Conservation (phyloP, 371 early-diverging fungal species). For the Apophysomyces trapeziformis region DNA sequence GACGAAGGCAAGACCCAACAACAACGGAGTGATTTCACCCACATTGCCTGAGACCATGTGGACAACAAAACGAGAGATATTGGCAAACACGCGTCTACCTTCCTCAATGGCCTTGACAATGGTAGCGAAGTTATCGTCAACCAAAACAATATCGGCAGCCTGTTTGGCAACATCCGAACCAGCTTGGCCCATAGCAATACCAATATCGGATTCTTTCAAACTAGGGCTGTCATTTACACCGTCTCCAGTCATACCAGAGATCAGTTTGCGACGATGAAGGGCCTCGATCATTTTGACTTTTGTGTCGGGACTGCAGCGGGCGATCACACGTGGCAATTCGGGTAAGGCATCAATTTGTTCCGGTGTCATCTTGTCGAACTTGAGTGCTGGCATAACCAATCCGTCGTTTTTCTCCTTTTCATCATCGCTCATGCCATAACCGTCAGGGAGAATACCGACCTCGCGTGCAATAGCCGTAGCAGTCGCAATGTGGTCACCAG, state of each 20-base stretch:
- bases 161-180: slow-evolving; percentile 94
- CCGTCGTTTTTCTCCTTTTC: slow-evolving; percentile 25
- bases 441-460: slow-evolving; percentile 80
- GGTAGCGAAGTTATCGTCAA: slow-evolving; percentile 88
- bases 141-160: slow-evolving; percentile 89
- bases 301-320: slow-evolving; percentile 94
- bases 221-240: slow-evolving; percentile 94
- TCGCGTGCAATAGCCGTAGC: slow-evolving; percentile 94
- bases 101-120: slow-evolving; percentile 84
- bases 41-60: slow-evolving; percentile 91
- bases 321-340: slow-evolving; percentile 91
- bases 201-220: slow-evolving; percentile 90
- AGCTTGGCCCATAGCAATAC: slow-evolving; percentile 91
- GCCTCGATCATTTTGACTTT: slow-evolving; percentile 97
- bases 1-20: slow-evolving; percentile 72
- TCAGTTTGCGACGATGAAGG: slow-evolving; percentile 79
- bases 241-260: slow-evolving; percentile 87
- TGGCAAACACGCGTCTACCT: slow-evolving; percentile 88
- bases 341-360: slow-evolving; percentile 76
- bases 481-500: slow-evolving; percentile 94
- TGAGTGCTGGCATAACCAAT: slow-evolving; percentile 84
- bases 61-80: slow-evolving; percentile 91
- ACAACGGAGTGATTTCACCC: slow-evolving; percentile 69
- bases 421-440: slow-evolving; percentile 36
- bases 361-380: slow-evolving; percentile 84